phyloP scores from a whole-genome alignment of 257 asterid genomes.

The Solanum bulbocastanum region DNA sequence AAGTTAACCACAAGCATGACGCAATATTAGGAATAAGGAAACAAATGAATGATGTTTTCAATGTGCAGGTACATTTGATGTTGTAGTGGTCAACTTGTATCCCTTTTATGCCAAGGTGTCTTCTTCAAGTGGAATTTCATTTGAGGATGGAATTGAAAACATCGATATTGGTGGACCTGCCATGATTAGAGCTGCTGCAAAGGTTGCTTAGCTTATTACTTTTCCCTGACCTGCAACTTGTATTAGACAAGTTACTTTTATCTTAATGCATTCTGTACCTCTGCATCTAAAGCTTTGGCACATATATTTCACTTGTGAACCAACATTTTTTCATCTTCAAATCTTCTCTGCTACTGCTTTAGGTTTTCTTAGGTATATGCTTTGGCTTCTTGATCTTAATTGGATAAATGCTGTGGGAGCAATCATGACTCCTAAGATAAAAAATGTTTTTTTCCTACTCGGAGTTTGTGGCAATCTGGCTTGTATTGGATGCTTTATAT shows the following conservation, averaged over 20 bases:
- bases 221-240: background rate
- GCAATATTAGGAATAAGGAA: background rate
- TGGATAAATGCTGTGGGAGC: background rate
- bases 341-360: background rate
- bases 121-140: constrained; percentile 63
- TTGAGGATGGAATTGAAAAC: constrained; percentile 94
- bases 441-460: background rate
- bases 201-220: constrained; percentile 30
- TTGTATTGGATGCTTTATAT: background rate
- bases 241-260: background rate
- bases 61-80: constrained; percentile 80
- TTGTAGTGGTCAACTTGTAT: constrained; percentile 92
- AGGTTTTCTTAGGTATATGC: background rate
- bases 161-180: constrained; percentile 98
- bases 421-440: background rate
- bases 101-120: constrained; percentile 89
- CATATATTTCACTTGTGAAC: background rate
- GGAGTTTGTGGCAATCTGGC: background rate
- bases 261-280: background rate
- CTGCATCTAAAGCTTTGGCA: background rate
- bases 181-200: constrained; percentile 98
- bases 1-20: background rate
- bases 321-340: background rate
- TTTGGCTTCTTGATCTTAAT: background rate
- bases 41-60: background rate